These are phyloP conservation scores for Trichoderma sp. DNA, from an alignment of 2,329 filamentous ascomycete species.

Conservation along the genomic window DNA sequence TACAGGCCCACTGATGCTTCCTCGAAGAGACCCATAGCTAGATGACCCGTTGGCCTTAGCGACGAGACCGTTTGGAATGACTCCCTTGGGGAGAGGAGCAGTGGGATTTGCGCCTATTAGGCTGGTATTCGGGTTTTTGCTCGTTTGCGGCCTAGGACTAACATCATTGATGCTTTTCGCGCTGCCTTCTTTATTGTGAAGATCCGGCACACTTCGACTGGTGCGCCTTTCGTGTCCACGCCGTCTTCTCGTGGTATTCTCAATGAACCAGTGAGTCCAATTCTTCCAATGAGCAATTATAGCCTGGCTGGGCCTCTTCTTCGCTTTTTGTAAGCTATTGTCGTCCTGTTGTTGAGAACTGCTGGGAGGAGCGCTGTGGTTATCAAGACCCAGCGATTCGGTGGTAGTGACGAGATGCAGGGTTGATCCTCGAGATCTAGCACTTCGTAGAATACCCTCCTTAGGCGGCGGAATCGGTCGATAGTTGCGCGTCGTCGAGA, in stretches of 20 bases:
- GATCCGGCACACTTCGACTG: constrained; percentile 61
- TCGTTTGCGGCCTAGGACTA: constrained; percentile 61
- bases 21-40: constrained; percentile 29
- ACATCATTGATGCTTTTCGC: constrained; percentile 52
- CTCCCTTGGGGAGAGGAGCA: constrained; percentile 51
- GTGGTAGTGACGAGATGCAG: constrained; percentile 78
- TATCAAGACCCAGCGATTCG: constrained; percentile 48
- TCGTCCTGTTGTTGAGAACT: constrained; percentile 36
- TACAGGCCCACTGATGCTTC: constrained; percentile 31
- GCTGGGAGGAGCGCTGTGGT: constrained; percentile 25
- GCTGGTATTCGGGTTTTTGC: constrained; percentile 53
- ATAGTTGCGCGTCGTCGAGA: constrained; percentile 74
- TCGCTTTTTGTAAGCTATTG: constrained; percentile 47
- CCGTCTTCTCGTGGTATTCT: constrained; percentile 58
- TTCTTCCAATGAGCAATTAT: constrained; percentile 64
- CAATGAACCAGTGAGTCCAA: constrained; percentile 64
- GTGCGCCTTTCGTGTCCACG: constrained; percentile 52
- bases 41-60: constrained; percentile 34
- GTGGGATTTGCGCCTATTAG: constrained; percentile 42
- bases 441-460: constrained; percentile 68
- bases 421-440: constrained; percentile 78
- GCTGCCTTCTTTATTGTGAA: constrained; percentile 53
- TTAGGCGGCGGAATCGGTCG: constrained; percentile 82
- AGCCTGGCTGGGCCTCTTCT: constrained; percentile 59
- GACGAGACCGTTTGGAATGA: constrained; percentile 54